These are phyloP conservation scores for Aciculosporium take DNA, from an alignment of 2,329 filamentous ascomycete species.

Conservation along the genomic window DNA sequence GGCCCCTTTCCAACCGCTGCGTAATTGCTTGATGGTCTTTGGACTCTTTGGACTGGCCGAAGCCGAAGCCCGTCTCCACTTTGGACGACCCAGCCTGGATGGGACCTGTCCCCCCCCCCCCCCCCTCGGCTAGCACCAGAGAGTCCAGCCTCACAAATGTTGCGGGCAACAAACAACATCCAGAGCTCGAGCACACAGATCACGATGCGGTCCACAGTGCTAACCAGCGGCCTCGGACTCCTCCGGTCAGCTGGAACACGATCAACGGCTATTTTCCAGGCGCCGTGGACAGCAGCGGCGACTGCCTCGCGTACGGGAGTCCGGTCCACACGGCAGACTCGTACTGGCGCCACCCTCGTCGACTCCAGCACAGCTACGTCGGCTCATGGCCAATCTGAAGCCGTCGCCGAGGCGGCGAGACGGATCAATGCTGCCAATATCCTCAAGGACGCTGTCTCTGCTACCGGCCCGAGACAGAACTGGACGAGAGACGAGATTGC, in stretches of 20 bases:
- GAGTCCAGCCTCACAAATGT: too few species aligned
- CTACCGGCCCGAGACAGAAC: constrained; percentile 48
- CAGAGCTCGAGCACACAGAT: not conserved
- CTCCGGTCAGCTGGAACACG: constrained; percentile 4
- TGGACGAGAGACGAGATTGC: constrained; percentile 76
- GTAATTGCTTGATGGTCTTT: too few species aligned
- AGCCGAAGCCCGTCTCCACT: too few species aligned
- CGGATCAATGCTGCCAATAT: constrained; percentile 16
- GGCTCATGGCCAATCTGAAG: constrained; percentile 4
- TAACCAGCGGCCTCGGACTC: constrained; percentile 4
- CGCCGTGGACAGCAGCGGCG: constrained; percentile 4
- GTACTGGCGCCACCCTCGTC: constrained; percentile 8
- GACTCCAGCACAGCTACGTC: constrained; percentile 6
- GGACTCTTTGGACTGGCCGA: too few species aligned
- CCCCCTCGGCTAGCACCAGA: too few species aligned
- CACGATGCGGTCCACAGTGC: constrained; percentile 5
- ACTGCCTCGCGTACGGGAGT: not conserved
- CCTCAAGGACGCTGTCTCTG: constrained; percentile 40
- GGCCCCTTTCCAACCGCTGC: too few species aligned
- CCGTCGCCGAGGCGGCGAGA: constrained; percentile 3
- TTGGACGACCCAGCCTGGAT: too few species aligned
- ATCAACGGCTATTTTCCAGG: constrained; percentile 1
- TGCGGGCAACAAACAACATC: not conserved
- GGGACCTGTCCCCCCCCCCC: too few species aligned
- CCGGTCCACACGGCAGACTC: not conserved